A percentile compares a stretch with the other conserved stretches of the same genome.
Conservation (phyloP, 306 rosid genomes). For the Pueraria montana region DNA sequence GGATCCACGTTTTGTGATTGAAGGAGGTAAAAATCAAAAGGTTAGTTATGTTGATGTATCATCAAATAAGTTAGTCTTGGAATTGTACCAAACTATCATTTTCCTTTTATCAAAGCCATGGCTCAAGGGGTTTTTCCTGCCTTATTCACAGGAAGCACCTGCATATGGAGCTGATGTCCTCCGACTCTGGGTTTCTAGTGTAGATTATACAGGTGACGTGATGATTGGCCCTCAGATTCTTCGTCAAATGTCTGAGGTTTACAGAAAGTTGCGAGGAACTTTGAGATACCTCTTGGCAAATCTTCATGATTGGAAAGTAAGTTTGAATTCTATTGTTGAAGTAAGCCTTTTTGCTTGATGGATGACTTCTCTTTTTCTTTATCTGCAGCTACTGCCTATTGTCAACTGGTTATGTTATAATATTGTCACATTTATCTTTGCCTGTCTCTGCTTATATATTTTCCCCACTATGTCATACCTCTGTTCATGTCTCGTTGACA, state of each 20-base stretch:
- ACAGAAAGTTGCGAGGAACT: constrained; percentile 97
- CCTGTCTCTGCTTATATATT: constrained; percentile 13
- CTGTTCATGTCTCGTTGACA: constrained; percentile 51
- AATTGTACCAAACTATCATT: constrained; percentile 9
- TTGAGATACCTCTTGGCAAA: constrained; percentile 96
- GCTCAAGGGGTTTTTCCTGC: constrained; percentile 22
- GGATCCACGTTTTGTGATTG: constrained; percentile 87
- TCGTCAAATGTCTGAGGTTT: constrained; percentile 96
- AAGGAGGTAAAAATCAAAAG: constrained; percentile 96
- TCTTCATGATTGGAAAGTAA: constrained; percentile 97
- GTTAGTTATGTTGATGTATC: constrained; percentile 52
- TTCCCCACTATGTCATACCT: constrained; percentile 39
- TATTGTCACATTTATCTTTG: constrained; percentile 33
- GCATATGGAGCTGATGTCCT: constrained; percentile 97
- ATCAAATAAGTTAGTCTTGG: constrained; percentile 19
- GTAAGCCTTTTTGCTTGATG: constrained; percentile 18
- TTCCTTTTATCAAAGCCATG: constrained; percentile 44
- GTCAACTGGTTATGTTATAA: constrained; percentile 1
- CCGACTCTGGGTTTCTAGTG: constrained; percentile 99
- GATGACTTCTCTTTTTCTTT: constrained; percentile 9
- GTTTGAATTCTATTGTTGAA: constrained; percentile 42
- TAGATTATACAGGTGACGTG: constrained; percentile 92
- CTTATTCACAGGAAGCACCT: constrained; percentile 83
- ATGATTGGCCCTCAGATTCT: constrained; percentile 94
- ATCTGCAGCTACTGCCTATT: constrained; percentile 39